Evolutionary conservation across 2,329 filamentous ascomycete species (phyloP), one percentile per base, ranked within the genome.

Genomic region (Colletotrichum noveboracense): DNA sequence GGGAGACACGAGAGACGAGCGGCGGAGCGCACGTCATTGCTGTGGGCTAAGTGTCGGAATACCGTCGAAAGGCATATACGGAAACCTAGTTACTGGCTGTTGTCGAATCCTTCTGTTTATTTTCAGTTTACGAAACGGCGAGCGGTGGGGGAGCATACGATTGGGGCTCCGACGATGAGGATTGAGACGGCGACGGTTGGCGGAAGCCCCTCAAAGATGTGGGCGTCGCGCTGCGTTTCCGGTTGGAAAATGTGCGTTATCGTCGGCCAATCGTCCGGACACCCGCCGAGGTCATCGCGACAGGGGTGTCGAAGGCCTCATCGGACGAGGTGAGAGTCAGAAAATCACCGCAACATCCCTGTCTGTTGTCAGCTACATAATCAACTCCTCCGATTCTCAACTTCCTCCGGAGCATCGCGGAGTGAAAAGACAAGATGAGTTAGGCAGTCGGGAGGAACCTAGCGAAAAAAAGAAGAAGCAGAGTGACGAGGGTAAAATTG

Each of bases 1-100:
- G 16, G 10, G 36, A 38, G 62, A 65, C 38, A 64, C 58, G 71
- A 74, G 58, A 26, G 56, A 58, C 21, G 66, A 26, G 43, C 18
- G 24, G 52, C 56, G 55, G 71, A 24, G 58, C 26, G 43, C 69
- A 73, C 73, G 73, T 73, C 56, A 75, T 75, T n/a, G 24, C n/a
- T 56, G 70, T 61, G 56, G 64, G 43, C 5, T 58, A 30, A 18
- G 73, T 65, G 48, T 73, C 70, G 73, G 73, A 75, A 68, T 68
- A 24, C 73, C 73, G 70, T 67, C 70, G 38, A 73, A 75, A 58
- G 32, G 70, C 70, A 75, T 64, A 75, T 71, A 73, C 73, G 73
- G 32, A 68, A 34, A 26, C 13, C 43, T 18, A 32, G 16, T 56
- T 48, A 75, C 62, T 75, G 73, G 73, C 30, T 68, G 24, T 58